A percentile compares a stretch with the other conserved stretches of the same genome.
phyloP scores from a whole-genome alignment of 2,329 filamentous ascomycete species.

The Cercospora beticola region DNA sequence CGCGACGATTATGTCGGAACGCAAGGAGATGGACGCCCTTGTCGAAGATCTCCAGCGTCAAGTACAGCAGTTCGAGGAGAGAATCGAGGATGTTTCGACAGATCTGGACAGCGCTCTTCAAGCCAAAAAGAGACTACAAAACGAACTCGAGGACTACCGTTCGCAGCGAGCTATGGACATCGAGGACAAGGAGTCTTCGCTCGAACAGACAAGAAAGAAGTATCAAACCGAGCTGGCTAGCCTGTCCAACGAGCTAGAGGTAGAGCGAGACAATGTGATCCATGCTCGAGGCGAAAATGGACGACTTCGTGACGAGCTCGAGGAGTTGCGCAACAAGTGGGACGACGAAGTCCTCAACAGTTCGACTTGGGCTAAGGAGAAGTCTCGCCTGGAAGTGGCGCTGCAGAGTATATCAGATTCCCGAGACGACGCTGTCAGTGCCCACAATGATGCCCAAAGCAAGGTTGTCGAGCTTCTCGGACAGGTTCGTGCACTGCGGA shows the following conservation, averaged over 20 bases:
- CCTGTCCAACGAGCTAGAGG: constrained; percentile 86
- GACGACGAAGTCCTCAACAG: constrained; percentile 97
- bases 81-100: constrained; percentile 84
- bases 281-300: constrained; percentile 81
- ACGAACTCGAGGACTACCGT: constrained; percentile 96
- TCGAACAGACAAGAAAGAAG: constrained; percentile 97
- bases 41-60: constrained; percentile 89
- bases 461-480: constrained; percentile 89
- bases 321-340: constrained; percentile 94
- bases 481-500: constrained; percentile 81
- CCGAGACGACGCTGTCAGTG: constrained; percentile 88
- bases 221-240: constrained; percentile 91
- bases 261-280: constrained; percentile 87
- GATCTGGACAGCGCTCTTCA: constrained; percentile 83
- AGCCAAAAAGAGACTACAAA: constrained; percentile 89
- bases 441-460: constrained; percentile 91
- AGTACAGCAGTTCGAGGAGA: constrained; percentile 86
- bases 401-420: constrained; percentile 84
- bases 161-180: constrained; percentile 93
- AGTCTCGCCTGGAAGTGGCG: constrained; percentile 84
- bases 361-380: constrained; percentile 98
- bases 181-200: constrained; percentile 91
- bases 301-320: constrained; percentile 89
- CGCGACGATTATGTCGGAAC: constrained; percentile 84
- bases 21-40: constrained; percentile 81